Evolutionary conservation across 495 filamentous ascomycete species (phyloP), one percentile per base, ranked within the genome.

Genomic region (Thozetella sp.): DNA sequence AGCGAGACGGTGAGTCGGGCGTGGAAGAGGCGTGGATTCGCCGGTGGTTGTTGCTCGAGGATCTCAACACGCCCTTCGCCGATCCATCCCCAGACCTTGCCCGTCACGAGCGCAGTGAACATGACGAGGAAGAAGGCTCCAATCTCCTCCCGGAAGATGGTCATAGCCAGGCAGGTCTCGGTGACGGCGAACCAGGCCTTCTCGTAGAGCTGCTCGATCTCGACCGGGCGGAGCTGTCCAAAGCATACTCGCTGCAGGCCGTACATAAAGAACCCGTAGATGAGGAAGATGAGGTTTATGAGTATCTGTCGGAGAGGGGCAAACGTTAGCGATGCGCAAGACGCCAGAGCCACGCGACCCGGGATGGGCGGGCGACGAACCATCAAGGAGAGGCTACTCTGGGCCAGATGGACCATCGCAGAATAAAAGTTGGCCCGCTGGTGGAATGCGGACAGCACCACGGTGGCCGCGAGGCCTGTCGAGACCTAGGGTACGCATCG

Each of bases 11-110:
- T 87, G 51, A 99, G 78, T 45, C 96, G 88, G 13, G 84, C 80
- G 71, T 98, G 93, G 76, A 97, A 97, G n/a, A 96, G 72, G 15
- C 88, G 83, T 6, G 93, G 93, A 72, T 96, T 97, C 2, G 90
- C 84, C 1, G 94, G 93, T 2, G 94, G 95, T 74, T 97, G 94
- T 70, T 97, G 96, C 71, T 99, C 96, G 55, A 97, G 78, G 52
- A 93, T 84, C 71, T 99, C 95, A 53, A 99, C 93, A 37, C 96
- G 88, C 4, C 93, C 94, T 71, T 96, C 93, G 25, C 92, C 92
- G 63, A 99, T 96, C 96, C 96, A 99, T 25, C 91, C 91, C 92
- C 96, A 98, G 46, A 98, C 93, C 74, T 97, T 97, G 46, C 92
- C 93, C 25, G 90, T 91, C 50, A 98, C 81, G n/a, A 98, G 82